These are phyloP conservation scores for Macrotyloma uniflorum DNA, from an alignment of 306 rosid genomes.

Conservation along the genomic window DNA sequence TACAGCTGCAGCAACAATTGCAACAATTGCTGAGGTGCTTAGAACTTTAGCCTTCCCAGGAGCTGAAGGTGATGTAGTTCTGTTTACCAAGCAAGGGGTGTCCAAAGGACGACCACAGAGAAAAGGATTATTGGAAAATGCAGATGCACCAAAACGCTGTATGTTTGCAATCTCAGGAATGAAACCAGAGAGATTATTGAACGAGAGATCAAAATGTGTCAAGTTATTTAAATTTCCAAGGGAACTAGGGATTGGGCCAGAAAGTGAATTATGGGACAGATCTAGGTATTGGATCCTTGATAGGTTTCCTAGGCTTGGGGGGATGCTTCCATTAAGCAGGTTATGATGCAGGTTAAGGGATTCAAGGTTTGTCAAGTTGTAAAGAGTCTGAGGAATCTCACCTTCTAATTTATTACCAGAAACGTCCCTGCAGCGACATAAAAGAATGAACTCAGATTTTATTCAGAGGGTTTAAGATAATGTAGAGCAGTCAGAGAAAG, in stretches of 20 bases:
- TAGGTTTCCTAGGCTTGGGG: slow-evolving; percentile 67
- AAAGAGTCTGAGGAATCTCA: slow-evolving; percentile 67
- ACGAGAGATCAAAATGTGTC: slow-evolving; percentile 74
- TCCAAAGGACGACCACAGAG: slow-evolving; percentile 92
- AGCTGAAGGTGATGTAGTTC: slow-evolving; percentile 43
- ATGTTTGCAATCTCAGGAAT: slow-evolving; percentile 60
- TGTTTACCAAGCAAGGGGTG: slow-evolving; percentile 60
- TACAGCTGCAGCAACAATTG: slow-evolving; percentile 91
- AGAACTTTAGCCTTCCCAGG: slow-evolving; percentile 62
- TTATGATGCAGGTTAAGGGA: slow-evolving; percentile 78
- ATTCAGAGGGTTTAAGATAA: slow-evolving; percentile 36
- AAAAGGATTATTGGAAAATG: slow-evolving; percentile 78
- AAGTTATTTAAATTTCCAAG: slow-evolving; percentile 65
- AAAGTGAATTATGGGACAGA: slow-evolving; percentile 75
- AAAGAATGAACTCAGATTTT: slow-evolving; percentile 38
- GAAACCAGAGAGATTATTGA: slow-evolving; percentile 78
- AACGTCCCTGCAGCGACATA: slow-evolving; percentile 75
- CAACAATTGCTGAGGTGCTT: slow-evolving; percentile 77
- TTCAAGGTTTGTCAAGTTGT: slow-evolving; percentile 76
- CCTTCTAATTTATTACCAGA: slow-evolving; percentile 85
- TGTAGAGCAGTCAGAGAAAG: slow-evolving; percentile 39
- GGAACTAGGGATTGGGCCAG: slow-evolving; percentile 74
- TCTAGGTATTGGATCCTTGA: slow-evolving; percentile 67
- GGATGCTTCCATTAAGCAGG: slow-evolving; percentile 79
- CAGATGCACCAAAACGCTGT: slow-evolving; percentile 64